phyloP scores from a whole-genome alignment of 164 flowering plant species.

The Vitis rupestris region DNA sequence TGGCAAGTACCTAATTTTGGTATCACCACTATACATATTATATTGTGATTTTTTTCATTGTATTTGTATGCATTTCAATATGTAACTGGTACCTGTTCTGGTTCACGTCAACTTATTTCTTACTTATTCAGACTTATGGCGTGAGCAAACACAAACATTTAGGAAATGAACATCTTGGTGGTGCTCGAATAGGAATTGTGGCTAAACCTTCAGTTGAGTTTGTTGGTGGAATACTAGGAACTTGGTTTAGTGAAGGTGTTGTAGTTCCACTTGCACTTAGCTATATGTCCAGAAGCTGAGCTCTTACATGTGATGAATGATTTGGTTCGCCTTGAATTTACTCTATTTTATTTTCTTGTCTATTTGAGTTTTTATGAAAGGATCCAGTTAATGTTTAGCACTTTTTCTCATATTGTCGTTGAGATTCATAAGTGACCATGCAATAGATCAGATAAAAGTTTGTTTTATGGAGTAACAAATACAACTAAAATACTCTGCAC shows the following conservation, averaged over 20 bases:
- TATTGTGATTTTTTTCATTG: too few relatives aligned
- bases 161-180: conserved; percentile 45
- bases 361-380: not conserved
- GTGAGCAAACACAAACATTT: conserved; percentile 5
- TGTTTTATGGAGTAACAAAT: too few relatives aligned
- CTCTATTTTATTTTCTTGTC: not conserved
- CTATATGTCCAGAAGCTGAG: conserved; percentile 81
- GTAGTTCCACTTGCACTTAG: conserved; percentile 99
- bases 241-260: conserved; percentile 94
- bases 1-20: too few relatives aligned
- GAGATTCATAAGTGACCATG: not conserved
- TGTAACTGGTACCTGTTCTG: too few relatives aligned
- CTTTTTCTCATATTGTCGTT: not conserved
- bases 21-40: too few relatives aligned
- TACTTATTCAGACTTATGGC: conserved; percentile 19
- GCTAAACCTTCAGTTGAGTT: conserved; percentile 98
- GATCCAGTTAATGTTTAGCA: not conserved
- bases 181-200: conserved; percentile 89
- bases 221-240: conserved; percentile 83
- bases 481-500: too few relatives aligned
- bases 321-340: conserved; percentile 53
- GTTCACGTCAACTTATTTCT: too few relatives aligned
- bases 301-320: conserved; percentile 92
- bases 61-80: too few relatives aligned
- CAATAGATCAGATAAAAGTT: too few relatives aligned